phyloP scores from a whole-genome alignment of 1,284 basidiomycete genomes.

The Pholiota adiposa region DNA sequence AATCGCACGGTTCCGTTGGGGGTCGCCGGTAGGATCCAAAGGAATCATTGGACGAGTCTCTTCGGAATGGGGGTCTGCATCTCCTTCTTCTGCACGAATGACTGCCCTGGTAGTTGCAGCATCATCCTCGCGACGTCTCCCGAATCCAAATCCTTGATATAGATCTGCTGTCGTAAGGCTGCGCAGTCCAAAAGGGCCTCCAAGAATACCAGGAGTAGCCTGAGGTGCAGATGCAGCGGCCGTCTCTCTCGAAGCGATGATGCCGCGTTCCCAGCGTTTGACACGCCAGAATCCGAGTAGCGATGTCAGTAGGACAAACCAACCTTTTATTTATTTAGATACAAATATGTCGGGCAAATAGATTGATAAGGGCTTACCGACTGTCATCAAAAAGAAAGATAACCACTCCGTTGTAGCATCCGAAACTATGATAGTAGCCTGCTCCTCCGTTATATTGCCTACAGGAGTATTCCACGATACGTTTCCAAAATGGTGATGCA shows the following conservation, averaged over 20 bases:
- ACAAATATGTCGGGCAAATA: conserved; percentile 1
- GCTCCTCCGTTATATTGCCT: conserved; percentile 39
- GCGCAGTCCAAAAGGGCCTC: conserved; percentile 45
- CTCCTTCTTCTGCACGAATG: conserved; percentile 31
- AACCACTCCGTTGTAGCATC: conserved; percentile 85
- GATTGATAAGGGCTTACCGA: conserved; percentile 52
- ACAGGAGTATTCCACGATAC: conserved; percentile 28
- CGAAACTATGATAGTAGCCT: conserved; percentile 43
- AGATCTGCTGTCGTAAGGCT: conserved; percentile 49
- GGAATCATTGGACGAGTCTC: conserved; percentile 45
- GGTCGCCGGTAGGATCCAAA: conserved; percentile 34
- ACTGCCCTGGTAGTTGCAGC: conserved; percentile 28
- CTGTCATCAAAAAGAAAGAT: conserved; percentile 91
- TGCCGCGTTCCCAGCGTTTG: conserved; percentile 83
- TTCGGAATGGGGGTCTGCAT: conserved; percentile 23
- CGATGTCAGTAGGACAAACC: conserved; percentile 91
- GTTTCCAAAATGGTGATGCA: conserved; percentile 31
- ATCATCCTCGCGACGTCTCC: conserved; percentile 29
- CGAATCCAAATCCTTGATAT: conserved; percentile 54
- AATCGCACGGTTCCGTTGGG: conserved; percentile 46
- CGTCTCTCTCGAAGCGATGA: conserved; percentile 57
- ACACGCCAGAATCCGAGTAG: conserved; percentile 92
- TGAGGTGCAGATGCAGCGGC: conserved; percentile 29
- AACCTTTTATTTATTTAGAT: conserved; percentile 50
- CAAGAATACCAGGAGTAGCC: conserved; percentile 24